Conservation (phyloP, 179 eudicot species). For the Silene coronaria region DNA sequence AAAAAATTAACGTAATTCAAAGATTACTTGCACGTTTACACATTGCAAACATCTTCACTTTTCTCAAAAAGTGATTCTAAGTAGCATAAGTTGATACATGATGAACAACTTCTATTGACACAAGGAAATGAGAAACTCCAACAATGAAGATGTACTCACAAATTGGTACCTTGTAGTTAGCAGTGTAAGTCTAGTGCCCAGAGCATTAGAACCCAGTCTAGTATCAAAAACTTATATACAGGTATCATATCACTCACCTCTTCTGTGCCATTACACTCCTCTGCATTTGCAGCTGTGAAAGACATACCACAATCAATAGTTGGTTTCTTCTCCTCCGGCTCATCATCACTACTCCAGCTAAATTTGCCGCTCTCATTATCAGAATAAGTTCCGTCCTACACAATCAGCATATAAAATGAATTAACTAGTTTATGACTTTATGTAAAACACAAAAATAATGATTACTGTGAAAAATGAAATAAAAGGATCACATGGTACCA, state of each 20-base stretch:
- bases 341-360: conserved; percentile 67
- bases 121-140: not conserved
- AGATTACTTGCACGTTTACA: no score
- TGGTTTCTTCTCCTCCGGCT: conserved; percentile 34
- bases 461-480: not conserved
- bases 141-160: not conserved
- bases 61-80: no score
- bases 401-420: not conserved
- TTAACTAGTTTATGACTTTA: not conserved
- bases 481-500: conserved; percentile 9
- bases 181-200: not conserved
- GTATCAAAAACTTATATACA: not conserved
- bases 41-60: no score
- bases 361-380: conserved; percentile 33
- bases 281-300: conserved; percentile 27
- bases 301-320: conserved; percentile 28
- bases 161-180: not conserved
- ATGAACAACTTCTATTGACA: not conserved
- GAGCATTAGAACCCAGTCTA: not conserved
- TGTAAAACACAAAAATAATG: not conserved
- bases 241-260: conserved; percentile 38
- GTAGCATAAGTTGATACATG: not conserved
- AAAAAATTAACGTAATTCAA: no score
- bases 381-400: conserved; percentile 35
- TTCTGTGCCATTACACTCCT: conserved; percentile 23